Evolutionary conservation across 148 eudicot species (phyloP).

Genomic region (Tetragonia tetragonoides): DNA sequence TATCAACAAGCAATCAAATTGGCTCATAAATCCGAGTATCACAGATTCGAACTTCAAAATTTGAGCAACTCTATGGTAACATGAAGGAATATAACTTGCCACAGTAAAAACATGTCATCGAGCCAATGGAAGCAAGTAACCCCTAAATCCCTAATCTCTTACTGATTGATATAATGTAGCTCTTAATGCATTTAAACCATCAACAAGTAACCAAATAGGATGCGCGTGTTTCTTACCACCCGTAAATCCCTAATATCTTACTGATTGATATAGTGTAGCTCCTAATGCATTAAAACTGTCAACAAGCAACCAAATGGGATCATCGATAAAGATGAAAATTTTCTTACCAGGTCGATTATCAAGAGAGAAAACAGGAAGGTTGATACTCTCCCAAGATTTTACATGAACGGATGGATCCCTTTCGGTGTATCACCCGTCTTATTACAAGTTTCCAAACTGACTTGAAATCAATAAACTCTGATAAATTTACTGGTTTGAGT

Average conservation of each 20-base stretch:
- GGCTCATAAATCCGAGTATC: too few species aligned
- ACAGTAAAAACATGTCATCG: background rate
- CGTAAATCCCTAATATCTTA: too few species aligned
- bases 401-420: conserved; percentile 32
- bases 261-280: background rate
- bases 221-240: background rate
- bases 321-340: background rate
- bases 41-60: too few species aligned
- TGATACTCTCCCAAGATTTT: conserved; percentile 26
- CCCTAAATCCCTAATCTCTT: too few species aligned
- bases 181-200: too few species aligned
- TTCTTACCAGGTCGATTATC: conserved; percentile 64
- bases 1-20: too few species aligned
- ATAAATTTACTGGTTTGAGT: conserved; percentile 67
- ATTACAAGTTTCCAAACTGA: conserved; percentile 47
- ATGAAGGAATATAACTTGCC: background rate
- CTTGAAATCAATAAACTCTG: conserved; percentile 76
- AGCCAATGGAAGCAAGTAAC: too few species aligned
- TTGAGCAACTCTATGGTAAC: too few species aligned
- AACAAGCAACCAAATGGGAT: background rate
- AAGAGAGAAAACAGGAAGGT: conserved; percentile 55
- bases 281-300: background rate
- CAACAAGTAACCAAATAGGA: too few species aligned
- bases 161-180: too few species aligned
- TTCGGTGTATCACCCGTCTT: conserved; percentile 44